These are phyloP conservation scores for Adansonia digitata DNA, from an alignment of 345 rosid genomes.

Conservation along the genomic window DNA sequence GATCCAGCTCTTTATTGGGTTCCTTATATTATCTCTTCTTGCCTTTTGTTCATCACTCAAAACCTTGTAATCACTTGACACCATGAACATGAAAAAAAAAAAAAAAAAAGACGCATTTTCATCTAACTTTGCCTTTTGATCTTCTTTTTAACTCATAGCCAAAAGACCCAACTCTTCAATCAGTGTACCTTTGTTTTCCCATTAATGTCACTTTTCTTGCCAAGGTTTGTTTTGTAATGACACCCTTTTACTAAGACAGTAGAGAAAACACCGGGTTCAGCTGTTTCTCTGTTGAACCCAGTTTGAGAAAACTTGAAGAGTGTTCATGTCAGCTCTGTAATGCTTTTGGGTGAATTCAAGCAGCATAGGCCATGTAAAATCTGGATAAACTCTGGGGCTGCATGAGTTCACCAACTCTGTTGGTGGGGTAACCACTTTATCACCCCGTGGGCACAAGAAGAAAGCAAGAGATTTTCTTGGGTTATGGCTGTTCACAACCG, in stretches of 20 bases:
- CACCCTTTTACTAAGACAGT: background rate
- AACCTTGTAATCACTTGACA: slow-evolving; percentile 14
- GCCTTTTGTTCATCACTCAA: slow-evolving; percentile 12
- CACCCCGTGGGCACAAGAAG: slow-evolving; percentile 79
- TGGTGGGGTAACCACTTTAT: slow-evolving; percentile 79
- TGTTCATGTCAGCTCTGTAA: slow-evolving; percentile 87
- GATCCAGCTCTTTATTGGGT: slow-evolving; percentile 20
- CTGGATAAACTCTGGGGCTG: slow-evolving; percentile 69
- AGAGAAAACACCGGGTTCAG: slow-evolving; percentile 14
- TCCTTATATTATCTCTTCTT: slow-evolving; percentile 11
- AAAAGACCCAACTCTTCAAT: slow-evolving; percentile 1
- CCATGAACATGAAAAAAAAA: slow-evolving; percentile 16
- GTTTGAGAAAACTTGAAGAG: slow-evolving; percentile 55
- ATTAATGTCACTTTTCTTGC: slow-evolving; percentile 20
- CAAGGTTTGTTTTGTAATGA: background rate
- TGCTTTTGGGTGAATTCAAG: slow-evolving; percentile 85
- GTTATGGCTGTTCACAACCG: slow-evolving; percentile 77
- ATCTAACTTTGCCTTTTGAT: slow-evolving; percentile 13
- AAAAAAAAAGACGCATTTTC: slow-evolving; percentile 6
- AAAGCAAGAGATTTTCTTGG: slow-evolving; percentile 93
- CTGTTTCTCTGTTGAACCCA: slow-evolving; percentile 50
- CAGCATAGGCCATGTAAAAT: slow-evolving; percentile 77
- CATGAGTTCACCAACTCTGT: slow-evolving; percentile 45
- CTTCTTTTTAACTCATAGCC: slow-evolving; percentile 5
- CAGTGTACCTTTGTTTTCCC: background rate